phyloP scores from a whole-genome alignment of 2,329 filamentous ascomycete genomes.

The Helicocarpus griseus region DNA sequence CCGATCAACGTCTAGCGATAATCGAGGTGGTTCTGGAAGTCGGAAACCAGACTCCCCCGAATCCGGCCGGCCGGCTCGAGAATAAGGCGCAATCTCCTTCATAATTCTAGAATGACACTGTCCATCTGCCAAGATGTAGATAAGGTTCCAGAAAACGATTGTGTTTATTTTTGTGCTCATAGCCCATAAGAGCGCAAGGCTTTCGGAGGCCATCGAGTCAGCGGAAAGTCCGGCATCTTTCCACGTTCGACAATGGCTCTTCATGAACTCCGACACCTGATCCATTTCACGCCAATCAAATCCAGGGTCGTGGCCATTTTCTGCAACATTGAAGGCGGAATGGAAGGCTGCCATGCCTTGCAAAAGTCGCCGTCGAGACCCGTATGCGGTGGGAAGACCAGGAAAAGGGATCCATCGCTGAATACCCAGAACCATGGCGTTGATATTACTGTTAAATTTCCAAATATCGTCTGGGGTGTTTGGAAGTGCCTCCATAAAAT shows the following conservation, averaged over 20 bases:
- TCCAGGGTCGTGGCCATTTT: conserved; percentile 34
- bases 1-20: conserved; percentile 32
- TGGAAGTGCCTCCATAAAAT: conserved; percentile 44
- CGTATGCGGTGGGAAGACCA: conserved; percentile 39
- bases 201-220: conserved; percentile 29
- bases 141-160: conserved; percentile 44
- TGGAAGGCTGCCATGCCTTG: conserved; percentile 34
- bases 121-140: conserved; percentile 36
- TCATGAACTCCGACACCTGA: conserved; percentile 38
- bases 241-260: conserved; percentile 33
- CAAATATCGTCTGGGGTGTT: conserved; percentile 47
- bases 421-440: conserved; percentile 44
- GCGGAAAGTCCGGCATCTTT: conserved; percentile 28
- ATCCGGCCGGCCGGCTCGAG: conserved; percentile 27
- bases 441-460: conserved; percentile 45
- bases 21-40: conserved; percentile 33
- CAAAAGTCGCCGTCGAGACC: conserved; percentile 35
- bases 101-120: conserved; percentile 34
- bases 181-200: conserved; percentile 47
- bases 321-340: conserved; percentile 32
- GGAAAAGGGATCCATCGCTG: conserved; percentile 48
- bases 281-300: conserved; percentile 39
- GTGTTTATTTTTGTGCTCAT: conserved; percentile 44
- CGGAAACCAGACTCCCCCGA: conserved; percentile 31
- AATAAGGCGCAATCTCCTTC: conserved; percentile 36